Base-by-base conservation (phyloP, 2,329 filamentous ascomycete species). In the Raffaelea arxii region DNA sequence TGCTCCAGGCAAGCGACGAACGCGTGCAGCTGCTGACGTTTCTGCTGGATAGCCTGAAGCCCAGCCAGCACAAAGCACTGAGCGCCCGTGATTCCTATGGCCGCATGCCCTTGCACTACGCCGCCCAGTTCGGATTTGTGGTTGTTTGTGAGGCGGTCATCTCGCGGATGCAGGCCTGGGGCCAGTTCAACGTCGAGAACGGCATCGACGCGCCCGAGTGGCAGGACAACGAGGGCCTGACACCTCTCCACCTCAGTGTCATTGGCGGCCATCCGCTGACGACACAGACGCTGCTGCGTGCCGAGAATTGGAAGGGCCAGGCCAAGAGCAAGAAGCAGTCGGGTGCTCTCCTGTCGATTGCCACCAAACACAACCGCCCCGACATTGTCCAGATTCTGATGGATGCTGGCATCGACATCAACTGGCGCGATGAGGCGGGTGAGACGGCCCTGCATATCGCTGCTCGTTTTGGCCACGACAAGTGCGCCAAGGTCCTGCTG, bases 361-460 rank as follows among this genome's bases (percentile, higher is more conserved):
- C 92, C 2, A 89, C 86, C 5, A 94, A 92, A 64, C 81, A 86
- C 36, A 91, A 96, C 58, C 94, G 87, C 59, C 77, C 82, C 46
- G 73, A 77, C 44, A 96, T 97, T 50, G 88, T 97, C 27, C 77
- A 84, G 57, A 78, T 96, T 59, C 72, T 98, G 11, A 88, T 97
- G 3, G 80, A 94, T 53, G 89, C 90, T 2, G 89, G 87, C 2
- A 85, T 96, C 5, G 84, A 97, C 58, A 82, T 97, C 58, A 96
- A 98, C 60, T 94, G 90, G 71, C 87, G 87, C 58, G 89, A 97
- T 60, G 81, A 86, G 52, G 82, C 84, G 45, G 90, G 90, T 16
- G 92, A 98, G 65, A 94, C 90, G 10, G 89, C 91, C 3, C 68
- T 98, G 35, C 92, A 97, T 61, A 76, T 96, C 55, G 92, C 92